Percentiles rank a stretch among this genome's conserved stretches.
phyloP scores from a whole-genome alignment of 352 stramenopile genomes.

The Phytophthora colocasiae region DNA sequence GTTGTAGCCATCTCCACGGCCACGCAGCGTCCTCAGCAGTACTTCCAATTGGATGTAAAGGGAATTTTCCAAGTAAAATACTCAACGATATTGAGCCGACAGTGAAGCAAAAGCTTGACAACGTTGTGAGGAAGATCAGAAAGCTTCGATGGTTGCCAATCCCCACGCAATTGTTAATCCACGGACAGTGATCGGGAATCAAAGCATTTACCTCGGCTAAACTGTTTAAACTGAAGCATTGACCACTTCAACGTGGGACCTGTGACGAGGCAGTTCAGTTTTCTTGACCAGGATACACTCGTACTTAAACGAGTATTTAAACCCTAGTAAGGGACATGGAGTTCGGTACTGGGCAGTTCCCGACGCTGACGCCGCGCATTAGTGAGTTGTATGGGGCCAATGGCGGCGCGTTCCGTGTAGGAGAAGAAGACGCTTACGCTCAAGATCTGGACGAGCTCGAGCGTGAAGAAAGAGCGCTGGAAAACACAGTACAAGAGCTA shows the following conservation, averaged over 20 bases:
- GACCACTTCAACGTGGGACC: constrained; percentile 18
- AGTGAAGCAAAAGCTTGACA: constrained; percentile 60
- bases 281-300: not conserved
- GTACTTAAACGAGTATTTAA: not conserved
- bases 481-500: constrained; percentile 55
- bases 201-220: constrained; percentile 17
- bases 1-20: constrained; percentile 36
- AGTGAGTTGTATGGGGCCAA: constrained; percentile 70
- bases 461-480: constrained; percentile 59
- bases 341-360: constrained; percentile 28
- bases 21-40: constrained; percentile 6
- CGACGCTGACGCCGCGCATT: constrained; percentile 51
- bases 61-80: constrained; percentile 54
- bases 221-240: not conserved
- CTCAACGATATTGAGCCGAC: constrained; percentile 52
- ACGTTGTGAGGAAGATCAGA: constrained; percentile 64
- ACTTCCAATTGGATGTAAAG: constrained; percentile 40
- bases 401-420: constrained; percentile 46
- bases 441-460: constrained; percentile 66
- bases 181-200: constrained; percentile 76
- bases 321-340: constrained; percentile 10
- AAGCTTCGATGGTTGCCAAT: constrained; percentile 79
- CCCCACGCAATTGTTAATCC: constrained; percentile 89
- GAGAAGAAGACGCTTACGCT: constrained; percentile 52
- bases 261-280: constrained; percentile 11